Evolutionary conservation across 345 rosid genomes (phyloP).

Genomic region (Luvunga scandens): DNA sequence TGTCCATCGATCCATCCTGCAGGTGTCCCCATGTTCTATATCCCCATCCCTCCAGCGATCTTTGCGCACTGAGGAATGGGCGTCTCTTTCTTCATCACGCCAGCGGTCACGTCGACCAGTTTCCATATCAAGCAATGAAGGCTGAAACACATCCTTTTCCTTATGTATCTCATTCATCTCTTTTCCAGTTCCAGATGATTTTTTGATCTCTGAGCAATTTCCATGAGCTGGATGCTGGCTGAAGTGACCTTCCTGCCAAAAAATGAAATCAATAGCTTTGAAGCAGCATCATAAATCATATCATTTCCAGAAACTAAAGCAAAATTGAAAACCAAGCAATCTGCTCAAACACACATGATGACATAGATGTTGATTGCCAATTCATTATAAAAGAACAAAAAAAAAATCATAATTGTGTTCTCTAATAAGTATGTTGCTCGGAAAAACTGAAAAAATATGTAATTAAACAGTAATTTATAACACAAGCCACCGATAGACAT

Average conservation of each 20-base stretch:
- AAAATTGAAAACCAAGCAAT: background rate
- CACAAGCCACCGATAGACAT: no score
- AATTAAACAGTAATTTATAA: background rate
- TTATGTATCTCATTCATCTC: conserved; percentile 57
- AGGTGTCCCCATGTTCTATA: conserved; percentile 67
- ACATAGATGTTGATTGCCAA: background rate
- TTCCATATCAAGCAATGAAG: conserved; percentile 80
- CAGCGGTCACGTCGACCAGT: conserved; percentile 78
- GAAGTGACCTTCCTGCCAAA: conserved; percentile 54
- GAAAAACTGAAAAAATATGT: conserved; percentile 7
- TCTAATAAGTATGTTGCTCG: background rate
- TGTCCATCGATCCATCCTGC: conserved; percentile 67
- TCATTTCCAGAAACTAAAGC: background rate
- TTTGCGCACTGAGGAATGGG: conserved; percentile 55
- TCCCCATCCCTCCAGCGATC: conserved; percentile 88
- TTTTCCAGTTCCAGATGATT: conserved; percentile 53
- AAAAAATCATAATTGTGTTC: background rate
- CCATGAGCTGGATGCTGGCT: conserved; percentile 36
- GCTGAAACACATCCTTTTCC: conserved; percentile 80
- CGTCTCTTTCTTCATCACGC: conserved; percentile 97
- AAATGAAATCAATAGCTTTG: background rate
- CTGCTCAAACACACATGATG: background rate
- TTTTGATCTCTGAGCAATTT: conserved; percentile 39
- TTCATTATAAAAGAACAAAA: background rate
- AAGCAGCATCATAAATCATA: background rate